Base-by-base conservation (phyloP, 305 asterid genomes). In the Striga hermonthica region DNA sequence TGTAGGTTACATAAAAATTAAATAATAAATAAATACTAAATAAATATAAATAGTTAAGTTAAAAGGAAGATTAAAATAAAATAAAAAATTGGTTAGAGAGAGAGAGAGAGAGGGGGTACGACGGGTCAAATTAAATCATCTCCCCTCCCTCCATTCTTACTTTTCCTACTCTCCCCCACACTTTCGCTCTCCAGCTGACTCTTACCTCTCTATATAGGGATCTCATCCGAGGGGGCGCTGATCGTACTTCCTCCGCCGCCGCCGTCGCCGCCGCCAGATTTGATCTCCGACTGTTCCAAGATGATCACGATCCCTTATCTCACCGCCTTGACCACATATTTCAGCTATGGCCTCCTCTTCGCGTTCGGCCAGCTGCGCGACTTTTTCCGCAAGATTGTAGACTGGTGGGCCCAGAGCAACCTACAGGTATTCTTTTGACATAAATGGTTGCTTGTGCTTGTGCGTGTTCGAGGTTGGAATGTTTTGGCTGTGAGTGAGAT, bases 291-390 rank as follows among this genome's bases (percentile, higher is more conserved):
- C 74, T 57, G 45, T 64, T 74, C 72, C 76, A 75, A 77, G 68
- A 91, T 91, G 99, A 91, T 91, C 62, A 90, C 95, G 61, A 91
- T 94, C 55, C 98, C 98, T 14, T 91, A 94, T 62, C 58, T 91
- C 68, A 87, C 99, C 78, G 99, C 99, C 73, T 75, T 94, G 78
- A 81, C 97, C 65, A 94, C 99, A 1, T 89, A 82, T 83, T 86
- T 91, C 86, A 94, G 98, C 89, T 94, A 94, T 77, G 96, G 92
- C 76, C 91, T 94, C 57, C 95, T 94, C 74, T 94, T 94, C 75
- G 95, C 82, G 4, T 94, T 94, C 57, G 99, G 98, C 62, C 98
- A 94, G 81, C 68, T 94, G 61, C 95, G 97, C 12, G 99, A 94
- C 74, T 86, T 88, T 67, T 91, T 91, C 69, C 85, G 98, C 38